Base-by-base conservation (phyloP, 1,139 yeast species). In the Taphrina pruni region DNA sequence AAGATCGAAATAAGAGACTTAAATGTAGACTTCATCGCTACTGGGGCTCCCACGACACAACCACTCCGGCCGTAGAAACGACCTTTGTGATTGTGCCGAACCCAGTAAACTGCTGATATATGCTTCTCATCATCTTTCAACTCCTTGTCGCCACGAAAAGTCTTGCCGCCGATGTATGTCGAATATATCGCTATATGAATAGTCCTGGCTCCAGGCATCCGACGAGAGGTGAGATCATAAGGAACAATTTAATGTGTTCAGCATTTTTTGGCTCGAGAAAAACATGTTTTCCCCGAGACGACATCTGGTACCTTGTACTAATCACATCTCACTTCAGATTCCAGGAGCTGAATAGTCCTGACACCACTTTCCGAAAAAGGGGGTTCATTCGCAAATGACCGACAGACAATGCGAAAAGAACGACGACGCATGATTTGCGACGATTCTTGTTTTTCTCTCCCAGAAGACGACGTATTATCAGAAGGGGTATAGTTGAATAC, bases 41-140 rank as follows among this genome's bases (percentile, higher is more conserved):
- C 67, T 41, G 67, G 67, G 67, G 61, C 67, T 64, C 67, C 67
- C 67, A 64, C 51, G 67, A 64, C 67, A 64, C 36, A 21, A 26
- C 54, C 46, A 21, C 20, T 26, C 26, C 45, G 11, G 21, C 26
- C 62, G 60, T n/a, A 39, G 4, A 26, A 26, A 26, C 32, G 32
- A 56, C 46, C 14, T 41, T 41, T 35, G 46, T 21, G 46, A 20
- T 26, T 17, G 36, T 58, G 62, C 43, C 62, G 62, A 58, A 58
- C 62, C 62, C 62, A 39, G 62, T 43, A 46, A 39, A 41, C 62
- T 58, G 45, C 39, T 43, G 62, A 58, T 56, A 58, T 58, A 58
- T 58, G 62, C 62, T 26, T 38, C 54, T 58, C 62, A 58, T 58
- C 62, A 58, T 46, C 58, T 38, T 38, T 54, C 58, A 35, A n/a